These are phyloP conservation scores for Argentina anserina DNA, from an alignment of 306 rosid species.

Conservation along the genomic window DNA sequence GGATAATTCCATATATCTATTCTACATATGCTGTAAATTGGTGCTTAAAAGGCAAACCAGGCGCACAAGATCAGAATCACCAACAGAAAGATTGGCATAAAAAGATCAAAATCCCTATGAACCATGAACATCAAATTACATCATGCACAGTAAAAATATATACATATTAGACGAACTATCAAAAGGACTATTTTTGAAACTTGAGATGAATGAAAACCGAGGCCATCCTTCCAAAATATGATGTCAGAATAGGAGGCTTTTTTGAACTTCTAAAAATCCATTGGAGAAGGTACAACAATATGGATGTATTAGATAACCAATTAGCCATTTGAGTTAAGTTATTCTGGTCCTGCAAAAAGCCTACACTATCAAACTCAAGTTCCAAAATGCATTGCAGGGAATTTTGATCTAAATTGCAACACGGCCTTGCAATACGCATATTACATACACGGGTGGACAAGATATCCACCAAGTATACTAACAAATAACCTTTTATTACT, in stretches of 20 bases:
- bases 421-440: too few relatives aligned
- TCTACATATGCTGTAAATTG: constrained; percentile 93
- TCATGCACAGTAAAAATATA: not conserved
- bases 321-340: too few relatives aligned
- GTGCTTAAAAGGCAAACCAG: constrained; percentile 84
- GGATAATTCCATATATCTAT: constrained; percentile 71
- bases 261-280: constrained; percentile 55
- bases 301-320: too few relatives aligned
- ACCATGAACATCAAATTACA: constrained; percentile 22
- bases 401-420: too few relatives aligned
- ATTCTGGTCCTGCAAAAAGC: too few relatives aligned
- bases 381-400: too few relatives aligned
- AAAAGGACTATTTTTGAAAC: not conserved
- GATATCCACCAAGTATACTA: not conserved
- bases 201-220: constrained; percentile 42
- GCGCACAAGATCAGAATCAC: constrained; percentile 58
- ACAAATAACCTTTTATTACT: not conserved
- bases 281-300: constrained; percentile 81
- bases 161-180: not conserved
- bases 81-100: constrained; percentile 63
- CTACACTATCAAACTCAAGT: too few relatives aligned
- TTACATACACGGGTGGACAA: not conserved
- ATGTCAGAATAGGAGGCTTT: constrained; percentile 85
- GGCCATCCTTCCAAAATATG: constrained; percentile 77
- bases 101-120: constrained; percentile 85